Evolutionary conservation across 225 moss, liverwort and hornwort genomes (phyloP).

Genomic region (Bryum argenteum): DNA sequence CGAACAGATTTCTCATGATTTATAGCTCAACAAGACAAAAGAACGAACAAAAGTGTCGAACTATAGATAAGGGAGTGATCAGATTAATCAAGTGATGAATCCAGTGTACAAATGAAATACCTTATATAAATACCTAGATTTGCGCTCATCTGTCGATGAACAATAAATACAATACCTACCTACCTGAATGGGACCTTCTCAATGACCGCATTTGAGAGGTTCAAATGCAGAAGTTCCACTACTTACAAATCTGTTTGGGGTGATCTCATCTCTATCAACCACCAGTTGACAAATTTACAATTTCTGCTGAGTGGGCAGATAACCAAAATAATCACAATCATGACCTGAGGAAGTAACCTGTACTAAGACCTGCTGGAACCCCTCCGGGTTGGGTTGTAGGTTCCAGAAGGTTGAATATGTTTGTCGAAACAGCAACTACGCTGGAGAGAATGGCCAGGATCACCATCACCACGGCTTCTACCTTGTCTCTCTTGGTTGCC

Average conservation of each 20-base stretch:
- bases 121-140: neutral
- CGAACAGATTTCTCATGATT: too few relatives aligned
- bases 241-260: slow-evolving; percentile 19
- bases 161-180: slow-evolving; percentile 21
- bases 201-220: slow-evolving; percentile 10
- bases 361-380: slow-evolving; percentile 31
- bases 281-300: slow-evolving; percentile 25
- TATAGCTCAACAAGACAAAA: too few relatives aligned
- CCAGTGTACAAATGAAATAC: slow-evolving; percentile 15
- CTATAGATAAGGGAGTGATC: neutral
- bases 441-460: slow-evolving; percentile 70
- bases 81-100: slow-evolving; percentile 22
- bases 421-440: slow-evolving; percentile 66
- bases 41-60: neutral
- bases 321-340: slow-evolving; percentile 8
- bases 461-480: slow-evolving; percentile 74
- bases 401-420: slow-evolving; percentile 61
- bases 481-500: slow-evolving; percentile 68
- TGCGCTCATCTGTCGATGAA: slow-evolving; percentile 9
- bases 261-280: slow-evolving; percentile 7
- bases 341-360: slow-evolving; percentile 47
- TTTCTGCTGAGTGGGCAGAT: slow-evolving; percentile 27
- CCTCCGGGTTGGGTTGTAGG: slow-evolving; percentile 7
- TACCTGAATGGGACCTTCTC: slow-evolving; percentile 5
- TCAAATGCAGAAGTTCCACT: slow-evolving; percentile 3